Percentiles rank a stretch among this genome's conserved stretches.
Conservation (phyloP, 1,284 basidiomycete genomes). For the Violaceomyces palustris region DNA sequence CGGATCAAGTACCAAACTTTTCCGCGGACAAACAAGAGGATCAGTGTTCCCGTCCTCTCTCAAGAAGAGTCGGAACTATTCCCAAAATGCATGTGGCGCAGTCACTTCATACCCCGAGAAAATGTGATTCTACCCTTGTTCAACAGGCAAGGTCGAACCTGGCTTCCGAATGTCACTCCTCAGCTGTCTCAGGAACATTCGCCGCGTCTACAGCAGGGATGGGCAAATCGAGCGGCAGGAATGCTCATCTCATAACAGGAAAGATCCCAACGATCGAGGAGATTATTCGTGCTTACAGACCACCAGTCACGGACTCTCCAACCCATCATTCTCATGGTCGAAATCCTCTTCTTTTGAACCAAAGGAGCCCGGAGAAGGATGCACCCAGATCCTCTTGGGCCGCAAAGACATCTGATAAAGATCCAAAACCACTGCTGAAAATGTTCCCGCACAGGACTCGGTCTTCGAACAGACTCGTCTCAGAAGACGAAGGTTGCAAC, state of each 20-base stretch:
- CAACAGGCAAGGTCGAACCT: not conserved
- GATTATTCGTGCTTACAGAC: constrained; percentile 51
- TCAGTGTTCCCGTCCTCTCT: too few relatives aligned
- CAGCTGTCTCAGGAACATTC: constrained; percentile 9
- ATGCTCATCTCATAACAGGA: constrained; percentile 1
- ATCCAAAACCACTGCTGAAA: not conserved
- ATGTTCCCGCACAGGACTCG: too few relatives aligned
- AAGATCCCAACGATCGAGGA: constrained; percentile 46
- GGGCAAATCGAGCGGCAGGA: constrained; percentile 3
- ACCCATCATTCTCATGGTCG: constrained; percentile 23
- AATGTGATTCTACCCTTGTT: not conserved
- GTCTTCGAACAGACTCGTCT: too few relatives aligned
- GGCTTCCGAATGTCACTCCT: too few relatives aligned
- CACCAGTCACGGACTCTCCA: constrained; percentile 24
- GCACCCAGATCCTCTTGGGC: not conserved
- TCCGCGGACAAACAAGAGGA: too few relatives aligned
- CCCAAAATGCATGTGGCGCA: not conserved
- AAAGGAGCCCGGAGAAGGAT: constrained; percentile 2
- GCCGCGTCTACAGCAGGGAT: constrained; percentile 17
- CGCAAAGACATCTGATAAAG: not conserved
- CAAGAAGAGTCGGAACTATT: too few relatives aligned
- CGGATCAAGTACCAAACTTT: too few relatives aligned
- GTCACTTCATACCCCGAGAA: not conserved
- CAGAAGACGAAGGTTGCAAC: not conserved
- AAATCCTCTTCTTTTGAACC: constrained; percentile 1